phyloP scores from a whole-genome alignment of 2,329 filamentous ascomycete genomes.

The Magnaporthiopsis poae region DNA sequence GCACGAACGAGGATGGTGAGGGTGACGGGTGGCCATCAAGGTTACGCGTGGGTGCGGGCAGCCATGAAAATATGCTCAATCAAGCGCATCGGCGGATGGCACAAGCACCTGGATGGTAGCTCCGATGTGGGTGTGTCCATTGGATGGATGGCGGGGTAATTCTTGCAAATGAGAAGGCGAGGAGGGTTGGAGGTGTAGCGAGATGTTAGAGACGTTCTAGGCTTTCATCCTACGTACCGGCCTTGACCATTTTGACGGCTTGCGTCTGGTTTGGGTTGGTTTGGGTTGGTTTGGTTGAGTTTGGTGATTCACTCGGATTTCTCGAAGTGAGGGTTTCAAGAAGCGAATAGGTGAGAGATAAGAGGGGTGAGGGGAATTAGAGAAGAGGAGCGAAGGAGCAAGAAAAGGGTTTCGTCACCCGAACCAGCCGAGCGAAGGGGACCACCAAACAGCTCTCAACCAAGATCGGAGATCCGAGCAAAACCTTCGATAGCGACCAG shows the following conservation, averaged over 20 bases:
- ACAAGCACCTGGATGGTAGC: conserved; percentile 2
- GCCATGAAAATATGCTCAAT: conserved; percentile 48
- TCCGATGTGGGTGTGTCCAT: background rate
- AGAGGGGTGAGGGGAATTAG: background rate
- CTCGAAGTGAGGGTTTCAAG: background rate
- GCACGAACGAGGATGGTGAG: background rate
- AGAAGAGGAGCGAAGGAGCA: conserved; percentile 3
- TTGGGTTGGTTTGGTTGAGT: conserved; percentile 16
- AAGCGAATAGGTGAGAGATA: background rate
- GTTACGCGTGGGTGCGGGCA: conserved; percentile 12
- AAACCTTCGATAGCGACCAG: background rate
- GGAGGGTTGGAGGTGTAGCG: background rate
- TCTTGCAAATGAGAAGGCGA: background rate
- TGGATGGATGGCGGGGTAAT: conserved; percentile 14
- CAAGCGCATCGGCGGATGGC: conserved; percentile 29
- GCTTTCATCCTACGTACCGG: conserved; percentile 47
- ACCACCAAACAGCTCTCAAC: background rate
- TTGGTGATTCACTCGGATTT: conserved; percentile 7
- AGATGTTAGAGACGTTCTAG: background rate
- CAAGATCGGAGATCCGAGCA: background rate
- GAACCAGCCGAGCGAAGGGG: background rate
- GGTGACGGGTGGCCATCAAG: background rate
- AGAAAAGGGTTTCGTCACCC: conserved; percentile 2
- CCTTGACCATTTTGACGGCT: conserved; percentile 91
- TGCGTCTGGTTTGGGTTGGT: conserved; percentile 16